A percentile compares a stretch with the other conserved stretches of the same genome.
phyloP scores from a whole-genome alignment of 345 rosid genomes.

The Populus nigra region DNA sequence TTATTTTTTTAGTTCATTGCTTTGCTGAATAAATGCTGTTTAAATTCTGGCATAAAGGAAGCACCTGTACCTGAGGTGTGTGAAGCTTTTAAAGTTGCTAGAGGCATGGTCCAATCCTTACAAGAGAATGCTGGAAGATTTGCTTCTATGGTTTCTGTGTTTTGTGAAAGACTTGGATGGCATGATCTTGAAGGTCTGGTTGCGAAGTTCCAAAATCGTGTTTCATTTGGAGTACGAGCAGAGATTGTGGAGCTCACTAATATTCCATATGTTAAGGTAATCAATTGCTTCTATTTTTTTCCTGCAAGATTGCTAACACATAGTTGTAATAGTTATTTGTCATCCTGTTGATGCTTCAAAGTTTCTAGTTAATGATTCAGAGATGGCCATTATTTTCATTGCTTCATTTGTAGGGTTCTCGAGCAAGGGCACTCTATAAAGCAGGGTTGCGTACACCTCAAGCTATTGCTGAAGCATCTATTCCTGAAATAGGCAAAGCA shows the following conservation, averaged over 20 bases:
- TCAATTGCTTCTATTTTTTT: constrained; percentile 6
- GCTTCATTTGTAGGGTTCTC: constrained; percentile 61
- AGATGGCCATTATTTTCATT: constrained; percentile 7
- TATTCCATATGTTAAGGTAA: constrained; percentile 88
- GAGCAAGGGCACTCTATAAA: constrained; percentile 93
- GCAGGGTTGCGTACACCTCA: constrained; percentile 91
- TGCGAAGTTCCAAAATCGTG: constrained; percentile 90
- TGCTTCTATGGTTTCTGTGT: constrained; percentile 94
- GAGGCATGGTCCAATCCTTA: constrained; percentile 95
- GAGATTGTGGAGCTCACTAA: constrained; percentile 95
- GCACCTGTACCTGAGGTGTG: constrained; percentile 86
- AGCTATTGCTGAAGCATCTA: constrained; percentile 91
- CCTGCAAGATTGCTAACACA: background rate
- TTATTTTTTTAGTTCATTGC: background rate
- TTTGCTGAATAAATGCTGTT: constrained; percentile 18
- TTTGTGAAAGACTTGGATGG: constrained; percentile 97
- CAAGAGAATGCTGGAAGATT: constrained; percentile 98
- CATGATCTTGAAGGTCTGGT: constrained; percentile 91
- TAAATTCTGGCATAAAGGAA: constrained; percentile 58
- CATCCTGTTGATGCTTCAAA: background rate
- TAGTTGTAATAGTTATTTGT: background rate
- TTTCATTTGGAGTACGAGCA: constrained; percentile 97
- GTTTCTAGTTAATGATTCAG: background rate
- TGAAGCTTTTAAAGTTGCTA: constrained; percentile 86
- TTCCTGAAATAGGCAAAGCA: constrained; percentile 81